Evolutionary conservation across 768 basidiomycete species (phyloP).

Genomic region (Suillus subluteus): DNA sequence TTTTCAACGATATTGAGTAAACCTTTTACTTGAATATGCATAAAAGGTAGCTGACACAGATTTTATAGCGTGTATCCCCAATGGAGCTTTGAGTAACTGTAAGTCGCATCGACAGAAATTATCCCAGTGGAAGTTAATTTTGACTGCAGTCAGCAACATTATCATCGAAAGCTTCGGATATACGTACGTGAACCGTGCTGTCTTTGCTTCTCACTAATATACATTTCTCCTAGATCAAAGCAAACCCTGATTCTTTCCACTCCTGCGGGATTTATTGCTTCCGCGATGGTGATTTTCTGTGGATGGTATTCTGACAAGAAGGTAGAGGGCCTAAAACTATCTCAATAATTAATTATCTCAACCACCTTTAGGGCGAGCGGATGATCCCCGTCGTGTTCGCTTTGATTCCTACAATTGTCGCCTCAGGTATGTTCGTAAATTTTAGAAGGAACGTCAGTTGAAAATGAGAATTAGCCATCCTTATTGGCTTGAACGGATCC

Average conservation of each 20-base stretch:
- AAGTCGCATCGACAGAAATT: conserved; percentile 24
- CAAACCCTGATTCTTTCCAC: conserved; percentile 64
- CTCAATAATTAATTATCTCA: not conserved
- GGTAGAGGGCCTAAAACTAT: conserved; percentile 33
- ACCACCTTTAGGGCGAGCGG: conserved; percentile 48
- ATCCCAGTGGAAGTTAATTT: not conserved
- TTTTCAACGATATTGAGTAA: conserved; percentile 61
- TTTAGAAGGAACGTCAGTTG: not conserved
- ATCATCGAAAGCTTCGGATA: conserved; percentile 69
- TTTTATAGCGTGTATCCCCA: conserved; percentile 61
- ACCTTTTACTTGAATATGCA: not conserved
- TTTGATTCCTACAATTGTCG: conserved; percentile 60
- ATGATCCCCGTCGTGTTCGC: conserved; percentile 65
- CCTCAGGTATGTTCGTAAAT: conserved; percentile 43
- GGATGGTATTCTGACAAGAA: conserved; percentile 71
- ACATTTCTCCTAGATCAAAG: conserved; percentile 46
- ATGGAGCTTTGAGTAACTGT: conserved; percentile 68
- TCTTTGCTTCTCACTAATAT: not conserved
- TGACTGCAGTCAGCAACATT: conserved; percentile 54
- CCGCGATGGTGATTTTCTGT: conserved; percentile 51
- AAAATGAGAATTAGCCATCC: conserved; percentile 39
- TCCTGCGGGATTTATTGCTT: conserved; percentile 54
- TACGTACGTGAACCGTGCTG: conserved; percentile 43
- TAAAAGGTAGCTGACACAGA: conserved; percentile 12
- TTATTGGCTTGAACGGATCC: conserved; percentile 56